Evolutionary conservation across 139 green algal genomes (phyloP), one percentile per base, ranked within the genome.

Genomic region (Chlamydomonas asymmetrica): DNA sequence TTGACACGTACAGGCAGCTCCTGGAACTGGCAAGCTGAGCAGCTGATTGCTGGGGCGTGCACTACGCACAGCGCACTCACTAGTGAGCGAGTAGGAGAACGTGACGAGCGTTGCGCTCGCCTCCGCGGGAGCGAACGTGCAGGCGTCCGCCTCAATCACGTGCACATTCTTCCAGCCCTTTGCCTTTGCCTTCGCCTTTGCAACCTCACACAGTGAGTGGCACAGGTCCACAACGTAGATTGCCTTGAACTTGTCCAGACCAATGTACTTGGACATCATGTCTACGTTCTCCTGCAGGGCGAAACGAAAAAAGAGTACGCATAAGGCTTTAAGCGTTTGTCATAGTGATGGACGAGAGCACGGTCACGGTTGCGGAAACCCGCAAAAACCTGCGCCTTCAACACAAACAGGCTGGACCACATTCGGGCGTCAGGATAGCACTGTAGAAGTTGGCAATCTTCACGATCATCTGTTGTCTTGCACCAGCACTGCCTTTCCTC

Each of bases 201-300:
- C 88, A 16, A 93, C 89, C 73, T 97, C 74, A 82, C 95, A 98
- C 22, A 99, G 91, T 5, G 87, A 91, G 52, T 86, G 77, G 82
- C 93, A 98, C 16, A 99, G 89, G 88, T 99, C 96, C 32, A 99
- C 96, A 0, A 99, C 79, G 78, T 98, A 98, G 82, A 99, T 95
- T 37, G 85, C 83, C 75, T 94, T 95, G 92, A 99, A 99, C 18
- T 78, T 75, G 9, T 80, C 69, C 5, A 98, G 87, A n/a, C 90
- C 84, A 48, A 98, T 90, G 86, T 96, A 98, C 49, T 96, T 71
- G 10, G 77, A 63, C 96, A 99, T 98, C 89, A 98, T 91, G 27
- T 91, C 88, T 20, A 99, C 89, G 75, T 99, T 99, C 83, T 98
- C 94, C 89, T 94, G 86, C 82, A 78, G 4, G 41, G 22, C 32